Base-by-base conservation (phyloP, 257 asterid genomes). In the Solanum peruvianum region DNA sequence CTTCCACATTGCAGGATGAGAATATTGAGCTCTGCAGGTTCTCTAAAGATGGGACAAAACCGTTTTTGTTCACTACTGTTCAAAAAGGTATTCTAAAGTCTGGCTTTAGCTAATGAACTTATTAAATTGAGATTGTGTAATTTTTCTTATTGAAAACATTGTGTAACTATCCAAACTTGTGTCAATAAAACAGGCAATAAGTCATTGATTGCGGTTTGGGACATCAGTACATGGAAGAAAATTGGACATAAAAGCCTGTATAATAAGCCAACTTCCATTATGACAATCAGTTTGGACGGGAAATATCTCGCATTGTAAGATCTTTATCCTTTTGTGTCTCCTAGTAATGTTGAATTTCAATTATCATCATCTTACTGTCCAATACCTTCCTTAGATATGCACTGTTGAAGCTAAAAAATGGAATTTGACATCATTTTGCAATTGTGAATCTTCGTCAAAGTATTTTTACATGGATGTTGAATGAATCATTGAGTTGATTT, bases 31-130 rank as follows among this genome's bases (percentile, higher is more conserved):
- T 91, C 84, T 97, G 99, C 91, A 93, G 98, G 73, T 97, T 97
- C 91, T 97, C 99, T 72, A 96, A 94, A 91, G 99, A 97, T 88
- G 99, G 99, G 90, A 94, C 99, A 84, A 96, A 92, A 86, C 99
- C 99, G 23, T 97, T 97, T 91, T 88, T 97, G 88, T 97, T 97
- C 89, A 92, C 95, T 92, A 85, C 94, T 82, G 94, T 94, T 86
- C 97, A 93, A 91, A 93, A 90, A 91, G 99, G 99, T 94, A 88
- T 47, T n/a, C 41, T 64, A 21, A 62, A 81, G 62, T 70, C 56
- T 67, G 44, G 39, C 56, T 77, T 31, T 88, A 37, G 84, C 58
- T 83, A 45, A 49, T 67, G 29, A 39, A 71, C 33, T 87, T 70
- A 60, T 16, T 39, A 15, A 41, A 60, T 15, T 8, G 10, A 18